Evolutionary conservation across 345 rosid species (phyloP).

Genomic region (Tarenaya hassleriana): DNA sequence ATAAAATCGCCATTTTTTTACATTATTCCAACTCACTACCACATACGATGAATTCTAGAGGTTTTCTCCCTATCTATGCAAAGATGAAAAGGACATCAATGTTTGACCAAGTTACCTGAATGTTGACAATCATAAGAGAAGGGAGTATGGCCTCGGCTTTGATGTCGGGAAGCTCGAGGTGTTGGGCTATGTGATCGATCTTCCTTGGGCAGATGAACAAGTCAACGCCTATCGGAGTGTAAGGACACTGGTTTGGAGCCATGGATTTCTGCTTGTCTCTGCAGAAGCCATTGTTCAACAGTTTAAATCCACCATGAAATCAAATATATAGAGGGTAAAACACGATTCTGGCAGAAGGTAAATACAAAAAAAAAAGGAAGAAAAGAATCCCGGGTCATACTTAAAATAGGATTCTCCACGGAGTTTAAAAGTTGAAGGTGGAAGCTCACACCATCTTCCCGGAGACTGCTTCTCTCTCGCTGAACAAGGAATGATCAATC

Average conservation of each 20-base stretch:
- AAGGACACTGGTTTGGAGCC: slow-evolving; percentile 56
- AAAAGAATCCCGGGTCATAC: slow-evolving; percentile 32
- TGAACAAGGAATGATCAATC: slow-evolving; percentile 43
- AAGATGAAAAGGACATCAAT: not conserved
- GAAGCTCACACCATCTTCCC: slow-evolving; percentile 59
- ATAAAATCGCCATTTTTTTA: no score
- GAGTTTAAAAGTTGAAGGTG: slow-evolving; percentile 64
- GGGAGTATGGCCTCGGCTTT: slow-evolving; percentile 52
- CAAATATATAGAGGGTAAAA: not conserved
- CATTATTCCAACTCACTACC: no score
- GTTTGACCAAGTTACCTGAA: no score
- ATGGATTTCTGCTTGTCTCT: slow-evolving; percentile 78
- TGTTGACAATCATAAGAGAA: slow-evolving; percentile 71
- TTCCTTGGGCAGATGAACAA: slow-evolving; percentile 67
- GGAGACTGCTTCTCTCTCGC: slow-evolving; percentile 42
- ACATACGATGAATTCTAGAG: not conserved
- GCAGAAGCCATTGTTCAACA: slow-evolving; percentile 25
- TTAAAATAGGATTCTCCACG: slow-evolving; percentile 65
- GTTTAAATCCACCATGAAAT: not conserved
- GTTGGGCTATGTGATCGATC: slow-evolving; percentile 86
- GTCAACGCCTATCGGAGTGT: slow-evolving; percentile 74
- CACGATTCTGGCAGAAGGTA: no score
- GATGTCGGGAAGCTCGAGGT: slow-evolving; percentile 74
- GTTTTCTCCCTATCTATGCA: no score
- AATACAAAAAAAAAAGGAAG: not conserved